Evolutionary conservation across 2,329 filamentous ascomycete species (phyloP).

Genomic region (Neocatenulostroma microsporum): DNA sequence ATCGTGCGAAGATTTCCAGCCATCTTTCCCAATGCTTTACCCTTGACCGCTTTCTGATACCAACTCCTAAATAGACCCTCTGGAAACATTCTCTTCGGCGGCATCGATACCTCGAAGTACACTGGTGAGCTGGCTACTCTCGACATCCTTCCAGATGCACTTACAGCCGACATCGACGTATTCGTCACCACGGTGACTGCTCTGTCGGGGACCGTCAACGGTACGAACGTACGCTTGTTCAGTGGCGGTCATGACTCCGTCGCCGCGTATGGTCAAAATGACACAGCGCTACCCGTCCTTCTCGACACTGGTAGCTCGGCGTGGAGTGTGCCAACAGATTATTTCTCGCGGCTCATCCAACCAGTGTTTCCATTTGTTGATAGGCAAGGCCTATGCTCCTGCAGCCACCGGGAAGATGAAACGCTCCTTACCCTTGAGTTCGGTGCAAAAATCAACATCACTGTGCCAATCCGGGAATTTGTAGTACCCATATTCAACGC

Average conservation of each 20-base stretch:
- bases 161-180: slow-evolving; percentile 12
- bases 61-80: too few species aligned
- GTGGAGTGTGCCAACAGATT: slow-evolving; percentile 18
- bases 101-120: slow-evolving; percentile 26
- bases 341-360: slow-evolving; percentile 18
- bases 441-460: slow-evolving; percentile 20
- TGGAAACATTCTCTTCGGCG: slow-evolving; percentile 28
- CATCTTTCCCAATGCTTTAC: too few species aligned
- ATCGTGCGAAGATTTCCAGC: too few species aligned
- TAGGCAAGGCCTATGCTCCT: slow-evolving; percentile 13
- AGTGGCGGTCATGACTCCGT: slow-evolving; percentile 13
- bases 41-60: too few species aligned
- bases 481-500: slow-evolving; percentile 24
- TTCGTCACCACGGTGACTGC: slow-evolving; percentile 25
- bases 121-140: slow-evolving; percentile 24
- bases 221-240: slow-evolving; percentile 14
- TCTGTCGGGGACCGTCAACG: slow-evolving; percentile 13
- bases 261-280: slow-evolving; percentile 12
- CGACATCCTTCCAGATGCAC: slow-evolving; percentile 21
- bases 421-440: slow-evolving; percentile 22
- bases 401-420: slow-evolving; percentile 18
- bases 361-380: slow-evolving; percentile 17
- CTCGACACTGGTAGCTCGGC: slow-evolving; percentile 27
- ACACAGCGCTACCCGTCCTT: slow-evolving; percentile 18
- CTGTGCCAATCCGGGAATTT: slow-evolving; percentile 21